A percentile compares a stretch with the other conserved stretches of the same genome.
phyloP scores from a whole-genome alignment of 1,284 basidiomycete species.

The Cystobasidium slooffiae region DNA sequence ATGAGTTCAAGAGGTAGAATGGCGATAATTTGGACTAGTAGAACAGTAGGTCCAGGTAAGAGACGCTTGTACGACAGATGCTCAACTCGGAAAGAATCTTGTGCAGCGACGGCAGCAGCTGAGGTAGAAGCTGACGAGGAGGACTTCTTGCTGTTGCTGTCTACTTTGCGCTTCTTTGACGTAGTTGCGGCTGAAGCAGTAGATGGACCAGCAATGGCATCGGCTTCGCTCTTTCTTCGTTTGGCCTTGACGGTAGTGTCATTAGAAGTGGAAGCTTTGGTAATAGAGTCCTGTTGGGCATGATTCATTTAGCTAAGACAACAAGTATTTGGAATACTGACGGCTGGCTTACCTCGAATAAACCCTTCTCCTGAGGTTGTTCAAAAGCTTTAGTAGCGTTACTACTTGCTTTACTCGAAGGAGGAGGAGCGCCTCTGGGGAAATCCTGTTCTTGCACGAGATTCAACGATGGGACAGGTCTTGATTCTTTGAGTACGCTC shows the following conservation, averaged over 20 bases:
- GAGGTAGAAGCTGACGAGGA: neutral
- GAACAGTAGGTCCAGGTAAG: constrained; percentile 78
- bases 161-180: constrained; percentile 51
- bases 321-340: neutral
- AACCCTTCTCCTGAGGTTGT: constrained; percentile 23
- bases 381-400: constrained; percentile 17
- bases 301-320: neutral
- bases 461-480: constrained; percentile 25
- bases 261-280: constrained; percentile 14
- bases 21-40: constrained; percentile 82
- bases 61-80: constrained; percentile 95
- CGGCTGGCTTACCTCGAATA: constrained; percentile 26
- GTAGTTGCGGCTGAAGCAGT: constrained; percentile 18
- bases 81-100: constrained; percentile 72
- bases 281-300: constrained; percentile 8
- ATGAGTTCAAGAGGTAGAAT: constrained; percentile 89
- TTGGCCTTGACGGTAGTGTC: constrained; percentile 31
- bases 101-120: constrained; percentile 48
- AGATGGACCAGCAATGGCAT: constrained; percentile 46
- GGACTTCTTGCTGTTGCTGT: constrained; percentile 52
- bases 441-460: constrained; percentile 40
- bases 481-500: constrained; percentile 31
- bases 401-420: constrained; percentile 18
- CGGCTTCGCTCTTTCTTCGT: constrained; percentile 51
- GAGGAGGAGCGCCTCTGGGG: constrained; percentile 37